Conservation (phyloP, 2,329 filamentous ascomycete species). For the Neonectria ditissima region DNA sequence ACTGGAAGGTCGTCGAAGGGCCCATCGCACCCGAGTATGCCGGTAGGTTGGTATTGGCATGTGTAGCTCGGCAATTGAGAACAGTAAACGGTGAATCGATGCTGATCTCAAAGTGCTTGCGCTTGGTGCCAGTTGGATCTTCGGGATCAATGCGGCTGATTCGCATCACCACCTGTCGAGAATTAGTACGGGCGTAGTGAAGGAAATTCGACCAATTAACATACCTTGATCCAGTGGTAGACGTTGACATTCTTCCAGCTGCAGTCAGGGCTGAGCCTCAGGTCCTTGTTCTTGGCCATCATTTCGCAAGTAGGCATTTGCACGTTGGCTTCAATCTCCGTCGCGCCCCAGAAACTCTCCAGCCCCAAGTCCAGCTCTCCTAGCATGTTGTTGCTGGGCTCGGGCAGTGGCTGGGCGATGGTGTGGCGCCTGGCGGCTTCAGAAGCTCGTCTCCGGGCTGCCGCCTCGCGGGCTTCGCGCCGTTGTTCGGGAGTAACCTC, state of each 20-base stretch:
- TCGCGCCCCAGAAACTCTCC: conserved; percentile 84
- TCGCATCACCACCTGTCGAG: conserved; percentile 83
- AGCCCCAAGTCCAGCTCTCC: conserved; percentile 79
- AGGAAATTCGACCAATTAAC: conserved; percentile 35
- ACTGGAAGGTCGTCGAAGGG: conserved; percentile 57
- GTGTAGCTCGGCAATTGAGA: conserved; percentile 91
- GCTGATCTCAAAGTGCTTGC: conserved; percentile 93
- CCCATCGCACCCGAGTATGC: conserved; percentile 74
- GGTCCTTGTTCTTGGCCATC: conserved; percentile 77
- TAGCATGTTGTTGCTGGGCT: conserved; percentile 76
- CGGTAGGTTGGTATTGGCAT: conserved; percentile 87
- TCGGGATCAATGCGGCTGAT: conserved; percentile 85
- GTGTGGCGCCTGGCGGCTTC: conserved; percentile 60
- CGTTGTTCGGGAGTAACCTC: conserved; percentile 71
- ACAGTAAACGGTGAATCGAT: conserved; percentile 97
- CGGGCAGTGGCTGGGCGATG: conserved; percentile 58
- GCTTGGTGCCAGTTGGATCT: conserved; percentile 77
- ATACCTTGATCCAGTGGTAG: conserved; percentile 95
- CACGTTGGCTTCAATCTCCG: conserved; percentile 94
- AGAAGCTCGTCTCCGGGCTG: conserved; percentile 63
- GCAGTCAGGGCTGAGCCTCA: conserved; percentile 85
- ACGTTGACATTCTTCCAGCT: conserved; percentile 95
- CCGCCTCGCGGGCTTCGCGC: conserved; percentile 60
- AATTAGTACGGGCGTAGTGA: conserved; percentile 26
- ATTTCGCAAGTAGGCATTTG: conserved; percentile 90